These are phyloP conservation scores for Colletotrichum simmondsii DNA, from an alignment of 2,329 filamentous ascomycete species.

Conservation along the genomic window DNA sequence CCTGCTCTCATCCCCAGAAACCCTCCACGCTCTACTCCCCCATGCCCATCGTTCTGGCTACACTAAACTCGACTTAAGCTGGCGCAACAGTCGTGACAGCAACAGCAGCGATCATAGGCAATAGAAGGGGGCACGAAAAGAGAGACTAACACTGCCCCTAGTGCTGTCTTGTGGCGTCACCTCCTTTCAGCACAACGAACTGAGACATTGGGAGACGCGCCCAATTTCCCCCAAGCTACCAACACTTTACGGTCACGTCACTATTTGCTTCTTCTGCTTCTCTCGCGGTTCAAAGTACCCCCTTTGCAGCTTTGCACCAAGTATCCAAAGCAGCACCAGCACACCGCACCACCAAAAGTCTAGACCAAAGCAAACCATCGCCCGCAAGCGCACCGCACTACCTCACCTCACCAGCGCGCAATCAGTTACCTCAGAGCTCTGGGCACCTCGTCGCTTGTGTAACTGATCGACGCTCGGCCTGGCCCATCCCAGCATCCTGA, in stretches of 20 bases:
- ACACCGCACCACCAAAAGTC: background rate
- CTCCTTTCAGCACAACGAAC: constrained; percentile 26
- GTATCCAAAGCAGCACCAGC: background rate
- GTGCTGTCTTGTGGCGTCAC: constrained; percentile 28
- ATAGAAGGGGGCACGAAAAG: background rate
- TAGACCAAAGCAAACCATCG: constrained; percentile 2
- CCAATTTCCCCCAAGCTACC: constrained; percentile 11
- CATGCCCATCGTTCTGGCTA: background rate
- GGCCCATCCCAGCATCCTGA: background rate
- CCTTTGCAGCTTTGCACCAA: background rate
- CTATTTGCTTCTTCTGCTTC: constrained; percentile 3
- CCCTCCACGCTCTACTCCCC: background rate
- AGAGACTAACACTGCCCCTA: constrained; percentile 23
- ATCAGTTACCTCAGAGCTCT: constrained; percentile 9
- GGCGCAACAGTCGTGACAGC: background rate
- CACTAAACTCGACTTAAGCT: background rate
- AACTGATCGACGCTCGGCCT: constrained; percentile 12
- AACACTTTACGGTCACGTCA: constrained; percentile 21
- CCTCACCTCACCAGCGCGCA: background rate
- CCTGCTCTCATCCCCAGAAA: background rate
- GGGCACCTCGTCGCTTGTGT: constrained; percentile 13
- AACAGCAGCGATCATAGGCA: background rate
- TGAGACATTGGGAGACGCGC: constrained; percentile 33
- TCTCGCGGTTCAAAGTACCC: background rate
- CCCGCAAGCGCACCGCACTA: background rate